Conservation (phyloP, 176 grass and related monocot genomes). For the Oryza longistaminata region DNA sequence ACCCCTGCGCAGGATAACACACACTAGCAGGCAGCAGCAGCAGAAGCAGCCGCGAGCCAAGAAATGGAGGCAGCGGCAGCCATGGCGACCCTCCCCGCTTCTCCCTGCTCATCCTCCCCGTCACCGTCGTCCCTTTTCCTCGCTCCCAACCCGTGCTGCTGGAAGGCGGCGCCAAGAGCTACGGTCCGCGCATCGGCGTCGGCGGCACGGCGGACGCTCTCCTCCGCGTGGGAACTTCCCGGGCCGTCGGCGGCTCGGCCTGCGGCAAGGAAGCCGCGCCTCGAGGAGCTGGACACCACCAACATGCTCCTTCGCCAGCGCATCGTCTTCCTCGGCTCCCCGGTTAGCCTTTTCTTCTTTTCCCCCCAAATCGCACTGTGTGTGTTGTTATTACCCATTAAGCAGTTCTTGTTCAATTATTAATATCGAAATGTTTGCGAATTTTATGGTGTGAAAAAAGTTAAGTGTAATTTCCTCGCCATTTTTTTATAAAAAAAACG, state of each 20-base stretch:
- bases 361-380: background rate
- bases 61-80: constrained; percentile 22
- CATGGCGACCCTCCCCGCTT: constrained; percentile 26
- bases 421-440: too few relatives aligned
- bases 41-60: background rate
- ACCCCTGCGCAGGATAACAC: constrained; percentile 31
- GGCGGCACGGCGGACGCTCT: constrained; percentile 37
- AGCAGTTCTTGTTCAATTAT: background rate
- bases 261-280: constrained; percentile 44
- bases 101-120: constrained; percentile 12
- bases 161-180: constrained; percentile 23
- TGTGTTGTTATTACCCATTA: constrained; percentile 1
- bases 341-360: constrained; percentile 40
- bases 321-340: constrained; percentile 79
- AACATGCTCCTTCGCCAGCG: constrained; percentile 84
- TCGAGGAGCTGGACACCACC: constrained; percentile 71
- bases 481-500: background rate
- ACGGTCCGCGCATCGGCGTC: constrained; percentile 30
- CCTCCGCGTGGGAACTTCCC: constrained; percentile 53
- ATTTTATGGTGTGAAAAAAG: background rate
- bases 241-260: constrained; percentile 23
- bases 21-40: background rate
- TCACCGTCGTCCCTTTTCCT: constrained; percentile 15
- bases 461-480: background rate
- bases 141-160: background rate